Evolutionary conservation across 2,329 filamentous ascomycete species (phyloP), one percentile per base, ranked within the genome.

Genomic region (Alternaria sp.): DNA sequence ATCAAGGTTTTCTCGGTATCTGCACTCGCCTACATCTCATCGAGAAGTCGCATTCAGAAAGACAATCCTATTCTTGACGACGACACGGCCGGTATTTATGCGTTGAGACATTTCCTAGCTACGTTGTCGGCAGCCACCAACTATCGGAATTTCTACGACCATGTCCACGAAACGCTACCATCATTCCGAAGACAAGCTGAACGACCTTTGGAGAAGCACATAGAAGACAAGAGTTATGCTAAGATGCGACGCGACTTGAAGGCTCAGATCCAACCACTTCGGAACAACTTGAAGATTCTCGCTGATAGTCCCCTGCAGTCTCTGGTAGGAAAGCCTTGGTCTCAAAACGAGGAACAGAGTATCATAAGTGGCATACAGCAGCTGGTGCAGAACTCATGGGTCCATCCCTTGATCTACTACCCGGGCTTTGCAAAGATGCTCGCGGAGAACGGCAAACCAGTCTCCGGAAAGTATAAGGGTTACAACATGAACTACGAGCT

Each of bases 401-500:
- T 25, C 3, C 25, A 49, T 23, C 54, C 66, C n/a, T 46, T 7
- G 11, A 45, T 65, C 18, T 44, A 60, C 20, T 56, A 59, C 11
- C 5, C 11, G 6, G 60, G 58, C 0, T 66, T 69, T 8, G 15
- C 30, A 4, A 71, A 66, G 26, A 69, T 67, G 56, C 47, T 67
- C 6, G 28, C 45, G 18, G 63, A 65, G 33, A 66, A 65, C 18
- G 64, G 66, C 3, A 68, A 69, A 5, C 66, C 64, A 0, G 28
- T 57, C 11, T 64, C 60, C 23, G 64, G 66, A 2, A 37, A 33
- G 21, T 64, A 47, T 1, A 23, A 15, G 4, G 63, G 63, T 4
- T 18, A 15, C 0, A 67, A 66, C 18, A 18, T 71, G 14, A 71
- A 71, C 30, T 7, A 56, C 0, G 63, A 66, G 7, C 57, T 67